Conservation (phyloP, 2,329 filamentous ascomycete species). For the Penicillium aurantiogriseum region DNA sequence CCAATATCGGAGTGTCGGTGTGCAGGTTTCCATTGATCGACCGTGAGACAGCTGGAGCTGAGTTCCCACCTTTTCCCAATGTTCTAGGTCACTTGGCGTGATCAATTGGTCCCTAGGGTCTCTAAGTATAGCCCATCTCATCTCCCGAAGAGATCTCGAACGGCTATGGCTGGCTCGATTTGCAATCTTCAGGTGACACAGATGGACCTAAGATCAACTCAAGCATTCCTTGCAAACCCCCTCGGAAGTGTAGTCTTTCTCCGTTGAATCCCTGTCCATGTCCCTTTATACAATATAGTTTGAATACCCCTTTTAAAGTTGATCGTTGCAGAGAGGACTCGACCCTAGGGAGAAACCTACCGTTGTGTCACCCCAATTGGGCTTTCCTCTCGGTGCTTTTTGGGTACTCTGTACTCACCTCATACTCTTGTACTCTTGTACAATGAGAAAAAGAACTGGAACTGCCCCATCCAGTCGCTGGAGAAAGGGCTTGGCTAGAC, state of each 20-base stretch:
- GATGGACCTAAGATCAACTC: constrained; percentile 3
- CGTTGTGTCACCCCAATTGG: background rate
- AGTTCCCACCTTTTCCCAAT: background rate
- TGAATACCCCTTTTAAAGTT: background rate
- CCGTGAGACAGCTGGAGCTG: background rate
- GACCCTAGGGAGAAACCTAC: background rate
- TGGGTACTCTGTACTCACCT: background rate
- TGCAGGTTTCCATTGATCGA: constrained; percentile 5
- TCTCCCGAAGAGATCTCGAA: background rate
- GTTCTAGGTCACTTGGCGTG: constrained; percentile 1
- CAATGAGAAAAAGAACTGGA: background rate
- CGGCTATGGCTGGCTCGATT: constrained; percentile 6
- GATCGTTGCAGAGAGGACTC: background rate
- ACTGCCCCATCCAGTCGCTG: constrained; percentile 7
- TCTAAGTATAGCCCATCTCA: background rate
- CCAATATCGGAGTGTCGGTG: constrained; percentile 4
- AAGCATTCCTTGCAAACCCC: background rate
- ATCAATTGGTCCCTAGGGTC: background rate
- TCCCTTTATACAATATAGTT: background rate
- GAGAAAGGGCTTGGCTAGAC: background rate
- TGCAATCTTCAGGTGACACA: constrained; percentile 5
- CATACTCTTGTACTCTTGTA: background rate
- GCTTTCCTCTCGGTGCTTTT: background rate
- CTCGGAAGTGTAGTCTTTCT: constrained; percentile 1
- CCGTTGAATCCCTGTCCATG: background rate